Conservation (phyloP, 1,284 basidiomycete genomes). For the Ganoderma multipileum region DNA sequence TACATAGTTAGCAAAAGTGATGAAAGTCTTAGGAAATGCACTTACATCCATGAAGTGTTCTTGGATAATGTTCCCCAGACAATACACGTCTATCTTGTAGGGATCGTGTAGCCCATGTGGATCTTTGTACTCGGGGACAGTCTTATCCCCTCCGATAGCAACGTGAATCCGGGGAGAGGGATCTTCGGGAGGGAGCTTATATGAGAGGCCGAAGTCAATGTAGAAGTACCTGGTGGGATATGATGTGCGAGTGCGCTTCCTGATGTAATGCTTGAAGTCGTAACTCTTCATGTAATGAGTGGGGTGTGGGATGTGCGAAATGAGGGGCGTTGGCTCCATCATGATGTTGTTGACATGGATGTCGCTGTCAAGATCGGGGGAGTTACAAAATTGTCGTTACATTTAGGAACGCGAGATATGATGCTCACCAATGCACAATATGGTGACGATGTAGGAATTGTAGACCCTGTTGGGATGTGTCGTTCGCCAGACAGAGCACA, state of each 20-base stretch:
- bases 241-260: slow-evolving; percentile 30
- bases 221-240: no score
- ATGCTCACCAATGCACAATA: slow-evolving; percentile 34
- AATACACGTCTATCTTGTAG: slow-evolving; percentile 41
- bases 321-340: slow-evolving; percentile 42
- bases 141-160: slow-evolving; percentile 27
- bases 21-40: no score
- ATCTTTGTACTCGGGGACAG: slow-evolving; percentile 29
- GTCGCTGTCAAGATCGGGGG: no score
- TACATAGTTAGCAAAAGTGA: no score
- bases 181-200: background rate
- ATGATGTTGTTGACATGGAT: slow-evolving; percentile 44
- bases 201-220: no score
- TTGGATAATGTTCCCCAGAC: slow-evolving; percentile 42
- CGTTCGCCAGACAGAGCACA: background rate
- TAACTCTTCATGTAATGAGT: slow-evolving; percentile 13
- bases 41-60: slow-evolving; percentile 29
- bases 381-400: no score
- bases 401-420: background rate
- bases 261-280: slow-evolving; percentile 31
- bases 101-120: slow-evolving; percentile 30
- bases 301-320: slow-evolving; percentile 38
- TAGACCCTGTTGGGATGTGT: slow-evolving; percentile 25
- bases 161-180: slow-evolving; percentile 26
- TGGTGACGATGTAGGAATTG: slow-evolving; percentile 32